These are phyloP conservation scores for Tetracentron sinense DNA, from an alignment of 164 flowering plant species.

Conservation along the genomic window DNA sequence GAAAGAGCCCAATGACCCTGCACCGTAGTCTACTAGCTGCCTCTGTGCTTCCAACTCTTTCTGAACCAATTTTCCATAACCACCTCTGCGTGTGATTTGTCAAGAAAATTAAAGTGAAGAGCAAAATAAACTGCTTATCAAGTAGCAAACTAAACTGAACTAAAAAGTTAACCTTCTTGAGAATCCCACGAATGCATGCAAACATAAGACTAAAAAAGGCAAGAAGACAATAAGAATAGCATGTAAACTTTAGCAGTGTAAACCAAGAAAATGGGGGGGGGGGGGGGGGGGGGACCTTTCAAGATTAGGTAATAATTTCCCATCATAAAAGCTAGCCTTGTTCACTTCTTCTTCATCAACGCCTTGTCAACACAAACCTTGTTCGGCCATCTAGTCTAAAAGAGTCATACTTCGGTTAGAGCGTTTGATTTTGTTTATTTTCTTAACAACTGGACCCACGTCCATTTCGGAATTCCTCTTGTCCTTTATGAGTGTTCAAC, in stretches of 20 bases:
- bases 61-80: slow-evolving; percentile 96
- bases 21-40: slow-evolving; percentile 89
- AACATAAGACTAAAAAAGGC: background rate
- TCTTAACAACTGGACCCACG: too few relatives aligned
- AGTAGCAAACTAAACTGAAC: background rate
- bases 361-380: too few relatives aligned
- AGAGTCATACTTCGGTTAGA: too few relatives aligned
- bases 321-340: background rate
- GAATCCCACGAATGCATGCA: too few relatives aligned
- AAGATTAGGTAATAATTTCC: background rate
- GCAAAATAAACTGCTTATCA: background rate
- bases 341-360: background rate
- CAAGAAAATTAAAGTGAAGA: slow-evolving; percentile 32
- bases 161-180: background rate
- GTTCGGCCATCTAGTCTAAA: too few relatives aligned
- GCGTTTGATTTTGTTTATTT: too few relatives aligned
- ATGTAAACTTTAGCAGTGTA: background rate
- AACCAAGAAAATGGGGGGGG: background rate
- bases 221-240: background rate
- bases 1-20: slow-evolving; percentile 77
- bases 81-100: slow-evolving; percentile 83
- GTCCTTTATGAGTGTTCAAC: too few relatives aligned
- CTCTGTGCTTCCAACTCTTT: slow-evolving; percentile 89
- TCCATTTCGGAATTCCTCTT: too few relatives aligned
- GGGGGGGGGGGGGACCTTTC: background rate